Conservation (phyloP, 345 rosid species). For the Aurinia saxatilis region DNA sequence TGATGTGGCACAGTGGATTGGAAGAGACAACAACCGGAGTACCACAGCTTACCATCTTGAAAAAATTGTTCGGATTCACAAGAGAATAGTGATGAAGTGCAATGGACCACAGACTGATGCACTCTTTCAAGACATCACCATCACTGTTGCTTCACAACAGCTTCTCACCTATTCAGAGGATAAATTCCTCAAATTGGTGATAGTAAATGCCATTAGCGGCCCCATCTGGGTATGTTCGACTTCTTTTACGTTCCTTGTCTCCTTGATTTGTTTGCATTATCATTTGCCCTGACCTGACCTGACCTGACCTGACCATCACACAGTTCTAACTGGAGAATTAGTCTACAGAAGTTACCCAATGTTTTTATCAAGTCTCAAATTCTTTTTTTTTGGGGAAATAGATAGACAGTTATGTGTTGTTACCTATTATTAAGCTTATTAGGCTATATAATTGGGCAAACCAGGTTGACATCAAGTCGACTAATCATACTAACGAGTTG, state of each 20-base stretch:
- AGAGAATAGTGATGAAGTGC: conserved; percentile 47
- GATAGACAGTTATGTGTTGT: background rate
- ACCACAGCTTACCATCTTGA: conserved; percentile 41
- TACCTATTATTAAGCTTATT: background rate
- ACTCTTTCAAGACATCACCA: conserved; percentile 43
- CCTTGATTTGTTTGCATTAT: background rate
- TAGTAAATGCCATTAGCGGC: conserved; percentile 47
- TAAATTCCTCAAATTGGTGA: conserved; percentile 42
- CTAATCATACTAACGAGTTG: background rate
- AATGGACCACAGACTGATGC: conserved; percentile 46
- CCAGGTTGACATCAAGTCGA: background rate
- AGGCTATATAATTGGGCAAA: too few relatives aligned
- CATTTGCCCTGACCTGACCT: background rate
- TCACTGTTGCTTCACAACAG: conserved; percentile 39
- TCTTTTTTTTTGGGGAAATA: background rate
- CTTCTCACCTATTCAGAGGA: conserved; percentile 53
- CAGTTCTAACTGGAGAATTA: background rate
- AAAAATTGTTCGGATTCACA: conserved; percentile 46
- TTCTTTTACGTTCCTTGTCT: background rate
- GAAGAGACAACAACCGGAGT: conserved; percentile 25
- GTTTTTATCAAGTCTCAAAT: too few relatives aligned
- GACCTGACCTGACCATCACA: background rate
- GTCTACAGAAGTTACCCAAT: too few relatives aligned
- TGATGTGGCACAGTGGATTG: conserved; percentile 33
- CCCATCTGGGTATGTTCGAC: conserved; percentile 53